Evolutionary conservation across 768 basidiomycete genomes (phyloP).

Genomic region (Leccinum aurantiacum): DNA sequence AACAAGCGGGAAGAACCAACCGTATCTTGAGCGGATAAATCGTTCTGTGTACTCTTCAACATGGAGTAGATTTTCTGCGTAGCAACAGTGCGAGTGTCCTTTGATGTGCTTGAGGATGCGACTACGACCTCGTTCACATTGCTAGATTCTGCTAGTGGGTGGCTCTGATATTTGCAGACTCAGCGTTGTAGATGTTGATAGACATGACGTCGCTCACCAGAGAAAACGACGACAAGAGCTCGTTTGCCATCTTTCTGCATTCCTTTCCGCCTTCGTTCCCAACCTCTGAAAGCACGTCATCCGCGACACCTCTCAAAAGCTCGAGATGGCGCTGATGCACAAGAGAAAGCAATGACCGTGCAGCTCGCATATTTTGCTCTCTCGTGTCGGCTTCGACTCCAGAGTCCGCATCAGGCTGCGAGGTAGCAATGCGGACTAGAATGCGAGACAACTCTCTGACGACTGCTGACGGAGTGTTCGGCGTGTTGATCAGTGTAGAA

Average conservation of each 20-base stretch:
- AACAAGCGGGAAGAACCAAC: conserved; percentile 7
- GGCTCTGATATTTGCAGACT: conserved; percentile 16
- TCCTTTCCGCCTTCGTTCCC: conserved; percentile 28
- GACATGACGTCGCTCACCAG: conserved; percentile 37
- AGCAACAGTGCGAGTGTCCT: conserved; percentile 56
- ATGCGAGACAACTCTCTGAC: conserved; percentile 24
- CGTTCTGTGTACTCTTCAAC: conserved; percentile 21
- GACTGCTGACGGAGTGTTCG: conserved; percentile 20
- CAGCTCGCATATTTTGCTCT: conserved; percentile 9
- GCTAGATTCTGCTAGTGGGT: conserved; percentile 24
- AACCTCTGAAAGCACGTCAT: conserved; percentile 35
- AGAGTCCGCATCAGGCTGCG: background rate
- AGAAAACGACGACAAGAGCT: conserved; percentile 59
- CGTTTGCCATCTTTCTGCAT: conserved; percentile 46
- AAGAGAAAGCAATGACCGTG: conserved; percentile 46
- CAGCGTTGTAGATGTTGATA: background rate
- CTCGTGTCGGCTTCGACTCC: conserved; percentile 5
- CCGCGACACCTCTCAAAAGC: conserved; percentile 44
- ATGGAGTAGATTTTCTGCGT: conserved; percentile 55
- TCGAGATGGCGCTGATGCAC: conserved; percentile 67
- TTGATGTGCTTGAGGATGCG: conserved; percentile 62
- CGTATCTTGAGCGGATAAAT: conserved; percentile 39
- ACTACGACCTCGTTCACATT: conserved; percentile 46
- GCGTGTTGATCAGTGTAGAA: conserved; percentile 31
- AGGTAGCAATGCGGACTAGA: conserved; percentile 22